A percentile compares a stretch with the other conserved stretches of the same genome.
These are phyloP conservation scores for Pichia terricola DNA, from an alignment of 1,139 yeast species.

Conservation along the genomic window DNA sequence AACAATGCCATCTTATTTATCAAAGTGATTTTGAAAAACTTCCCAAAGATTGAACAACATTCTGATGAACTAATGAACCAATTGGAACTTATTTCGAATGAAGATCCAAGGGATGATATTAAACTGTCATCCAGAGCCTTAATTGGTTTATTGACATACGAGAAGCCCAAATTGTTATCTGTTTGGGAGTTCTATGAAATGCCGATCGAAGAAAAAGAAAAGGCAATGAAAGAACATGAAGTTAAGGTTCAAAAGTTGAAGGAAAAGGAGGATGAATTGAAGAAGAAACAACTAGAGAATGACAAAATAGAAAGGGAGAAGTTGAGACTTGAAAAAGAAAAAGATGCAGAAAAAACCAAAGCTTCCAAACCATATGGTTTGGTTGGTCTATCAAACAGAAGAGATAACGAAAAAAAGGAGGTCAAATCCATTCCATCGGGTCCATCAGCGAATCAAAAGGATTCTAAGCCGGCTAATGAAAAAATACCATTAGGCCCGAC, in stretches of 20 bases:
- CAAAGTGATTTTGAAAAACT: slow-evolving; percentile 50
- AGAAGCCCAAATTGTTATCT: slow-evolving; percentile 47
- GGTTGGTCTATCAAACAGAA: slow-evolving; percentile 15
- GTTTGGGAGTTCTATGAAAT: slow-evolving; percentile 48
- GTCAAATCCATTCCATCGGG: not conserved
- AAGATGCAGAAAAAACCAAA: not conserved
- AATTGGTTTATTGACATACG: slow-evolving; percentile 58
- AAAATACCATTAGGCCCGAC: not conserved
- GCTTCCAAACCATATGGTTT: slow-evolving; percentile 21
- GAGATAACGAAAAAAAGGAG: not conserved
- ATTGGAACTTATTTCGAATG: slow-evolving; percentile 38
- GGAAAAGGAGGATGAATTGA: slow-evolving; percentile 11
- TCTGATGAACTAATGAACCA: slow-evolving; percentile 44
- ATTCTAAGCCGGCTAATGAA: not conserved
- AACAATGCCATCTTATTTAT: slow-evolving; percentile 74
- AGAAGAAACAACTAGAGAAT: slow-evolving; percentile 7
- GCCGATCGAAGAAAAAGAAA: slow-evolving; percentile 28
- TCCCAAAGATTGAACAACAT: slow-evolving; percentile 64
- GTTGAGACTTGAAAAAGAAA: not conserved
- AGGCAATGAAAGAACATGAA: slow-evolving; percentile 19
- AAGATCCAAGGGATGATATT: slow-evolving; percentile 71
- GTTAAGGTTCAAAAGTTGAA: slow-evolving; percentile 14
- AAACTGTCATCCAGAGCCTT: slow-evolving; percentile 72
- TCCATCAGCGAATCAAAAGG: not conserved
- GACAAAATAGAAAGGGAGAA: slow-evolving; percentile 14